Conservation (phyloP, 805 yeast species). For the Lipomyces yamadae region DNA sequence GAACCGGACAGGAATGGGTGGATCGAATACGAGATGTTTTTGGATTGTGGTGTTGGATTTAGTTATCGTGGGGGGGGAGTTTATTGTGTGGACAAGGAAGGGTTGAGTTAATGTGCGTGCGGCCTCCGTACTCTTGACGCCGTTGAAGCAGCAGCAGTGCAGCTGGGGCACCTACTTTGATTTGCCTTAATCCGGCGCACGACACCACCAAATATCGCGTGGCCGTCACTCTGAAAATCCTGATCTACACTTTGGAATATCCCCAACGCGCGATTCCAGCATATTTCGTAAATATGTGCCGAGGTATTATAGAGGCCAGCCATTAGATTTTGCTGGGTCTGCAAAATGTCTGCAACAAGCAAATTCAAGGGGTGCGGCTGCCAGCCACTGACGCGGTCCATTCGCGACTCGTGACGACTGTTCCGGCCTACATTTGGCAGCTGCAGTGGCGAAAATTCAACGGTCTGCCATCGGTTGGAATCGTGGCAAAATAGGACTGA, state of each 20-base stretch:
- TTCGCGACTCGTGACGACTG: neutral
- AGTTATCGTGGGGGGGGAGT: no score
- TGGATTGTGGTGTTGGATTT: no score
- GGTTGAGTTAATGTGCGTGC: neutral
- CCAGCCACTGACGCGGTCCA: constrained; percentile 1
- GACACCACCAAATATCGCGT: neutral
- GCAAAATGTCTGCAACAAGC: neutral
- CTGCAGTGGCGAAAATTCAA: no score
- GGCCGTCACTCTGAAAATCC: constrained; percentile 2
- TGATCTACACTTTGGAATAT: neutral
- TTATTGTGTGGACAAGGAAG: neutral
- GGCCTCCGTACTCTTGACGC: neutral
- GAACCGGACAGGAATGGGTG: neutral
- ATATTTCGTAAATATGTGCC: neutral
- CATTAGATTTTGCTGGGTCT: no score
- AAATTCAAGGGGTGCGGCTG: constrained; percentile 3
- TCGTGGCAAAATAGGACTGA: no score
- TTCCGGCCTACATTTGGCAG: neutral
- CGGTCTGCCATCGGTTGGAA: no score
- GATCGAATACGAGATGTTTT: neutral
- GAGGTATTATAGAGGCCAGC: neutral
- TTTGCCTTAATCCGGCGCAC: neutral
- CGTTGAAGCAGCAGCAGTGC: neutral
- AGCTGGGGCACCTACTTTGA: neutral
- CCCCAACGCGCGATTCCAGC: neutral